Evolutionary conservation across 306 rosid genomes (phyloP).

Genomic region (Dryas octopetala): DNA sequence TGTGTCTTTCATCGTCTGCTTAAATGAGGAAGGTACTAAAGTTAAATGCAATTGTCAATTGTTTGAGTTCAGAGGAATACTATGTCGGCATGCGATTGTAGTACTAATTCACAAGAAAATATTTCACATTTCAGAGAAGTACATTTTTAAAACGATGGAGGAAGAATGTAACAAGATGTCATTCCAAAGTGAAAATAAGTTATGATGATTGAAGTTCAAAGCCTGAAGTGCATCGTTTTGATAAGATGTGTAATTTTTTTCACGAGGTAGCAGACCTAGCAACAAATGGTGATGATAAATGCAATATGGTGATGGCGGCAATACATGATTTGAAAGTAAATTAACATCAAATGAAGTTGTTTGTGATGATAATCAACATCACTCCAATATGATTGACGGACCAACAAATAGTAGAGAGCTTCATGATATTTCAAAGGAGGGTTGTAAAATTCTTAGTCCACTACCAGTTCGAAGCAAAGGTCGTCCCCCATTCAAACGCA

Average conservation of each 20-base stretch:
- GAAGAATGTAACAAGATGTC: constrained; percentile 12
- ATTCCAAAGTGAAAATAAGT: constrained; percentile 1
- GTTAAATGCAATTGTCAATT: constrained; percentile 17
- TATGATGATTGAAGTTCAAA: constrained; percentile 9
- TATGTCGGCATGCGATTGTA: constrained; percentile 20
- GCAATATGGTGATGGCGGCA: background rate
- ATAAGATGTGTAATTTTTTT: constrained; percentile 2
- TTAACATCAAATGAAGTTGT: background rate
- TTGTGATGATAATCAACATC: background rate
- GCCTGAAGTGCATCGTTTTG: constrained; percentile 8
- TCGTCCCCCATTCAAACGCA: background rate
- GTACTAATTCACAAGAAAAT: constrained; percentile 4
- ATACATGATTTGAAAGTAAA: background rate
- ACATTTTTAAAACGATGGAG: constrained; percentile 18
- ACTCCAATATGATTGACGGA: background rate
- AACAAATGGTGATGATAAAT: background rate
- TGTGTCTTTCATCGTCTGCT: background rate
- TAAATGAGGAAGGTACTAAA: background rate
- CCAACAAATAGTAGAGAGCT: background rate
- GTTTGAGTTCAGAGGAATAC: constrained; percentile 22
- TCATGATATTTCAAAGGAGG: background rate
- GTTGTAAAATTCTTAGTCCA: background rate
- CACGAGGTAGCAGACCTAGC: constrained; percentile 15
- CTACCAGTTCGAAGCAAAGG: background rate
- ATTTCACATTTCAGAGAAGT: constrained; percentile 9